phyloP scores from a whole-genome alignment of 345 rosid genomes.

The Hibiscus syriacus region DNA sequence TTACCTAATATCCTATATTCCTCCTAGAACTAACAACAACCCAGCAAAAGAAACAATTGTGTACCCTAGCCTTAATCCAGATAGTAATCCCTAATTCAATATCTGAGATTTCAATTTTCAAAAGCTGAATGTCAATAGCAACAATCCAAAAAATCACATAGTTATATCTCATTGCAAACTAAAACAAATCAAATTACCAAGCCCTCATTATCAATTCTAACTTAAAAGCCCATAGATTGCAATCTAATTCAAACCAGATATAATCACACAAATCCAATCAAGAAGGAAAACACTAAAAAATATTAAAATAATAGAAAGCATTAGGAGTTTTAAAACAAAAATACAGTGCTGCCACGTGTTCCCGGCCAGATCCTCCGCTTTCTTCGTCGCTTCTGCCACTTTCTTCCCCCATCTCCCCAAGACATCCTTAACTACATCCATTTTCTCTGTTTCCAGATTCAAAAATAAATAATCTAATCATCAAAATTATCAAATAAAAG shows the following conservation, averaged over 20 bases:
- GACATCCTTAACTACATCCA: slow-evolving; percentile 46
- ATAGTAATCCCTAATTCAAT: background rate
- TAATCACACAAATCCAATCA: background rate
- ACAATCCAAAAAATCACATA: background rate
- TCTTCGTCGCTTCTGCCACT: slow-evolving; percentile 53
- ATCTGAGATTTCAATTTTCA: too few relatives aligned
- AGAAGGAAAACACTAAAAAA: background rate
- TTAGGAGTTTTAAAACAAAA: background rate
- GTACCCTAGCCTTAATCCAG: background rate
- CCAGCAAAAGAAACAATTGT: background rate
- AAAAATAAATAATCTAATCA: background rate
- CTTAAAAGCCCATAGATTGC: background rate
- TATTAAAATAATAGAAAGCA: background rate
- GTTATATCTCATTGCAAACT: background rate
- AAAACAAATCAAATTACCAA: background rate
- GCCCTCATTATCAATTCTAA: background rate
- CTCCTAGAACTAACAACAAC: background rate
- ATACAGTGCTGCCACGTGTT: slow-evolving; percentile 44
- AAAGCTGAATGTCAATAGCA: background rate
- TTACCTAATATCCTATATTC: background rate
- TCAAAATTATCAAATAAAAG: background rate
- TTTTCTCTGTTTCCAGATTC: slow-evolving; percentile 32
- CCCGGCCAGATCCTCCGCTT: slow-evolving; percentile 58
- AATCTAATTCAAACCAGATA: background rate
- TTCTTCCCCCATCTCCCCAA: slow-evolving; percentile 56